These are phyloP conservation scores for Trichoderma polysporum DNA, from an alignment of 2,329 filamentous ascomycete species.

Conservation along the genomic window DNA sequence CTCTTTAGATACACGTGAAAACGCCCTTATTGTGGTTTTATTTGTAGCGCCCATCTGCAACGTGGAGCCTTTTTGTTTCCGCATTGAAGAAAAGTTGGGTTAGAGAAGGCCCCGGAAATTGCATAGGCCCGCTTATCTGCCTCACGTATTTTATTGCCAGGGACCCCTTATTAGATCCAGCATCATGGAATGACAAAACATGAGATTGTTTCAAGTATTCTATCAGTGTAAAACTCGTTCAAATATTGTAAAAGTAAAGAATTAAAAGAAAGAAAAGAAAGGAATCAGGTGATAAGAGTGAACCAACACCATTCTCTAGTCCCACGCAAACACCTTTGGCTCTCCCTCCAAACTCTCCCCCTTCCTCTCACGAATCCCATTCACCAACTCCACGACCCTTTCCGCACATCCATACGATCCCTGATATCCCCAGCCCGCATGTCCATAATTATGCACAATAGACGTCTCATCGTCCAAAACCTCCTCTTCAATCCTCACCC, in stretches of 20 bases:
- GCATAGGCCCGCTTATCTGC: slow-evolving; percentile 9
- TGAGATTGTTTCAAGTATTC: neutral
- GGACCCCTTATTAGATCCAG: neutral
- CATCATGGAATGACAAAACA: neutral
- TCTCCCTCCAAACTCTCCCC: slow-evolving; percentile 32
- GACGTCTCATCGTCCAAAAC: slow-evolving; percentile 51
- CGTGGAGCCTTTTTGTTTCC: slow-evolving; percentile 10
- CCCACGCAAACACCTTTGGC: slow-evolving; percentile 34
- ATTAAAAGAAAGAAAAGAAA: neutral
- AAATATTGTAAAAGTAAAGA: neutral
- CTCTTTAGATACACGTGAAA: neutral
- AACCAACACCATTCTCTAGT: too few relatives aligned
- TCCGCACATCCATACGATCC: slow-evolving; percentile 69
- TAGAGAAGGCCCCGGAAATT: neutral
- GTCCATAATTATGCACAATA: slow-evolving; percentile 81
- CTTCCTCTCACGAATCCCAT: slow-evolving; percentile 49
- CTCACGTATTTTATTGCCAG: too few relatives aligned
- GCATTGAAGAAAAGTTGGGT: too few relatives aligned
- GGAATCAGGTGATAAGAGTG: too few relatives aligned
- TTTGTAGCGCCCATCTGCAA: neutral
- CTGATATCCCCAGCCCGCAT: slow-evolving; percentile 75
- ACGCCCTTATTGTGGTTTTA: neutral
- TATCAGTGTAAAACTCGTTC: neutral
- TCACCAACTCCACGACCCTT: slow-evolving; percentile 64
- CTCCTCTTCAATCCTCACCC: slow-evolving; percentile 69